Evolutionary conservation across 1,139 yeast species (phyloP), one percentile per base, ranked within the genome.

Genomic region (Dujonia santamariae): DNA sequence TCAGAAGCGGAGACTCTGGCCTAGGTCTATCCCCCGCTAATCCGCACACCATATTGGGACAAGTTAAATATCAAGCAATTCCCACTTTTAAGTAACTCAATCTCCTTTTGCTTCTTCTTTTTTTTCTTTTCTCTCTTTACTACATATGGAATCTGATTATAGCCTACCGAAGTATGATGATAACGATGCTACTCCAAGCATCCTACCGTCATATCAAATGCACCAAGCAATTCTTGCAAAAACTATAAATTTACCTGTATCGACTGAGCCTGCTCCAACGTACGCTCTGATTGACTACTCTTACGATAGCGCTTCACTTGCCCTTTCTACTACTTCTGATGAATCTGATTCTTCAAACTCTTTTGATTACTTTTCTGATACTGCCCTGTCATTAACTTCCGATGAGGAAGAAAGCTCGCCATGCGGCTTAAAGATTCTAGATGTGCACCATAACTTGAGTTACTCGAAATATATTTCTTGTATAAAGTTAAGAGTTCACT

Each of bases 401-500:
- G 8, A n/a, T 20, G 15, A 8, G 15, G 35, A 32, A 9, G 30
- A 11, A 19, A 26, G 19, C 13, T 23, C 19, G 11, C 12, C 6
- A n/a, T 13, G 28, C 9, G 13, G 19, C 7, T 27, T 17, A 6
- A 27, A 18, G 12, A 19, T 32, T 23, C 30, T 36, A n/a, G 36
- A 36, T 8, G 15, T n/a, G 9, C 38, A 36, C 16, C 19, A 22
- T 19, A 14, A 26, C 6, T 21, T 31, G 9, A 25, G 26, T 11
- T 11, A 3, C 7, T 31, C 24, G 24, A 7, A 23, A 24, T 14
- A 14, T 12, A 28, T 17, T 15, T 25, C 28, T 12, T 15, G 19
- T 13, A 46, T 67, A 2, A 47, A 55, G 7, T 49, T 66, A 21
- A 43, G 56, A 3, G 45, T 63, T 19, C 47, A 46, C 28, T 66